A percentile compares a stretch with the other conserved stretches of the same genome.
Evolutionary conservation across 768 basidiomycete species (phyloP).

Genomic region (Boletus huronensis): DNA sequence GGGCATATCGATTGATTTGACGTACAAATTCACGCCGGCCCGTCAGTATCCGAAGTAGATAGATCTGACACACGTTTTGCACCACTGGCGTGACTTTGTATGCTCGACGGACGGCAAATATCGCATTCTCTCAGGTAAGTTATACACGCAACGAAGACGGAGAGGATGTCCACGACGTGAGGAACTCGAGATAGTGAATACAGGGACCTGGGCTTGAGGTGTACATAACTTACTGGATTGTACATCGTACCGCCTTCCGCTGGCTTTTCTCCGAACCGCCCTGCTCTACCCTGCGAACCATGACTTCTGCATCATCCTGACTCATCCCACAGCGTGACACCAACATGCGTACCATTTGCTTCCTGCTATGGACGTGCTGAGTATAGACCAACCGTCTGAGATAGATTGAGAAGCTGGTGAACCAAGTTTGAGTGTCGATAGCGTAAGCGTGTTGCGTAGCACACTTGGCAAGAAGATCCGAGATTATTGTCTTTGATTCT

Average conservation of each 20-base stretch:
- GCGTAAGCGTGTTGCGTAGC: conserved; percentile 16
- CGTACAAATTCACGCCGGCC: neutral
- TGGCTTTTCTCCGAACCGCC: neutral
- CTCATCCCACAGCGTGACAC: conserved; percentile 25
- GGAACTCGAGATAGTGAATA: conserved; percentile 2
- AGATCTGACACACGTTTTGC: neutral
- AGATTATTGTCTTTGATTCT: conserved; percentile 31
- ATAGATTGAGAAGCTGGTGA: conserved; percentile 23
- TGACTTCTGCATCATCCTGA: conserved; percentile 17
- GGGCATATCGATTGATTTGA: neutral
- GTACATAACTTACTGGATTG: conserved; percentile 18
- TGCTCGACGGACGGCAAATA: neutral
- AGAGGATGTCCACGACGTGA: neutral
- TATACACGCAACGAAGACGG: neutral
- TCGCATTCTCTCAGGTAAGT: neutral
- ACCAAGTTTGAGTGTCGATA: conserved; percentile 24
- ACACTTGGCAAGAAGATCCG: conserved; percentile 23
- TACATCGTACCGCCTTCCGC: conserved; percentile 10
- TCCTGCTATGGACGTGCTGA: conserved; percentile 19
- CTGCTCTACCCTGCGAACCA: conserved; percentile 18
- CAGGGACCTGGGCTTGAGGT: neutral
- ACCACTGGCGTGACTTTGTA: neutral
- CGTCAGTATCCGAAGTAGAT: neutral
- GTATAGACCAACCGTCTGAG: conserved; percentile 22
- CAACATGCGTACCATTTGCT: conserved; percentile 27